A percentile compares a stretch with the other conserved stretches of the same genome.
These are phyloP conservation scores for Chamaecyparis obtusa DNA, from an alignment of 75 land plant genomes.

Conservation along the genomic window DNA sequence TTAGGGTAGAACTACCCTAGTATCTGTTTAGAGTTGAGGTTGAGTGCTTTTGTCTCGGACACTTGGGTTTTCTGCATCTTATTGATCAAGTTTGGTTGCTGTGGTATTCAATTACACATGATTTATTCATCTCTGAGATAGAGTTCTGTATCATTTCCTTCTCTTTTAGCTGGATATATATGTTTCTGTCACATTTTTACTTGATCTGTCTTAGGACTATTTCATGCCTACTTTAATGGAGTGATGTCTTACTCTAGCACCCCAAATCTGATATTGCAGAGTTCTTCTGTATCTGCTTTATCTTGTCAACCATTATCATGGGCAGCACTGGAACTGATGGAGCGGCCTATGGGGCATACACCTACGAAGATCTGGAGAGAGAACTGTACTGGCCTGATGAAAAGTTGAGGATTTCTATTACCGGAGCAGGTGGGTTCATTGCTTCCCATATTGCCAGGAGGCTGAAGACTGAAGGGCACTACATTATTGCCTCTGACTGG, in stretches of 20 bases:
- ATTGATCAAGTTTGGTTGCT: neutral
- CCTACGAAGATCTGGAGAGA: slow-evolving; percentile 69
- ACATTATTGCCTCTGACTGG: slow-evolving; percentile 93
- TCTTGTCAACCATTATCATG: slow-evolving; percentile 17
- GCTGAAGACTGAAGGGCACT: slow-evolving; percentile 82
- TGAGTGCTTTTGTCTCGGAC: neutral
- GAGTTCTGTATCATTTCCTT: neutral
- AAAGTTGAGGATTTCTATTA: slow-evolving; percentile 79
- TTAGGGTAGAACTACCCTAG: neutral
- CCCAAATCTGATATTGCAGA: neutral
- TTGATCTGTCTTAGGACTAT: neutral
- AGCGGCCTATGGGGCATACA: slow-evolving; percentile 61
- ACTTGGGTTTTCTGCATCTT: neutral
- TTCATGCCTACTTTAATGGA: neutral
- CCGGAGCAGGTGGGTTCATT: slow-evolving; percentile 94
- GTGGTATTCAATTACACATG: neutral
- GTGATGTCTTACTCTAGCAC: neutral
- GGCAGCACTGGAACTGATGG: slow-evolving; percentile 32
- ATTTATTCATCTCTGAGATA: neutral
- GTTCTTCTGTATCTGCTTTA: neutral
- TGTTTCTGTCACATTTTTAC: neutral
- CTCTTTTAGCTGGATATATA: neutral
- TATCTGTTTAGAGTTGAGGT: neutral
- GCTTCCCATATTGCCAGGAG: slow-evolving; percentile 88
- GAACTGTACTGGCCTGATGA: slow-evolving; percentile 85